Evolutionary conservation across 768 basidiomycete genomes (phyloP), one percentile per base, ranked within the genome.

Genomic region (Pleurotus platypus): DNA sequence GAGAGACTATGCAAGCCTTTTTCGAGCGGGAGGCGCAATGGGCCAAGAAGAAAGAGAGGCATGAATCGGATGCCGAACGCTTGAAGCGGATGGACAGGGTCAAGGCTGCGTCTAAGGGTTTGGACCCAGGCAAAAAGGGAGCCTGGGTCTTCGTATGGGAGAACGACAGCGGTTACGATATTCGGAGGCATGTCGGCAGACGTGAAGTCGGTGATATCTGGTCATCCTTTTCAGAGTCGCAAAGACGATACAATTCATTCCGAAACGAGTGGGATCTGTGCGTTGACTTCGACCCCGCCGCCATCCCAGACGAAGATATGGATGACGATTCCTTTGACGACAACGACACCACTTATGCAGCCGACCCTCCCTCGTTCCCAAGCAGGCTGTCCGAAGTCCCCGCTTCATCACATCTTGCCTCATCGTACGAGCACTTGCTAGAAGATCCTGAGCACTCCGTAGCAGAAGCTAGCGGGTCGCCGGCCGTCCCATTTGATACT

Each of bases 191-290:
- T 15, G 56, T 59, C 8, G 53, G 59, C 20, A 51, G 64, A 16
- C 24, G 22, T 3, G 30, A 60, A 4, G 59, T 59, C 35, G 55
- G 56, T 13, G 24, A 40, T 11, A 27, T 55, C 18, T 69, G 67
- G 67, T 35, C 49, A 3, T 30, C 49, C 30, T 66, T 60, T 58
- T 22, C 18, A n/a, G 2, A 6, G 5, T 58, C 20, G 9, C 64
- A 65, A 47, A 42, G 58, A 12, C 39, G 58, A 47, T 66, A 61
- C 49, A 55, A 66, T 50, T 51, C 58, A 12, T 62, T 62, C 47
- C 42, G 35, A 18, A 55, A 66, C 56, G 62, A 65, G 49, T 66
- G 65, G 62, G 65, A 66, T 51, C 45, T 67, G 2, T 65, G 66
- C 56, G 35, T 26, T 5, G 56, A 57, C 20, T 58, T 61, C 18